Percentiles rank a stretch among this genome's conserved stretches.
These are phyloP conservation scores for Calycina marina DNA, from an alignment of 2,329 filamentous ascomycete genomes.

Conservation along the genomic window DNA sequence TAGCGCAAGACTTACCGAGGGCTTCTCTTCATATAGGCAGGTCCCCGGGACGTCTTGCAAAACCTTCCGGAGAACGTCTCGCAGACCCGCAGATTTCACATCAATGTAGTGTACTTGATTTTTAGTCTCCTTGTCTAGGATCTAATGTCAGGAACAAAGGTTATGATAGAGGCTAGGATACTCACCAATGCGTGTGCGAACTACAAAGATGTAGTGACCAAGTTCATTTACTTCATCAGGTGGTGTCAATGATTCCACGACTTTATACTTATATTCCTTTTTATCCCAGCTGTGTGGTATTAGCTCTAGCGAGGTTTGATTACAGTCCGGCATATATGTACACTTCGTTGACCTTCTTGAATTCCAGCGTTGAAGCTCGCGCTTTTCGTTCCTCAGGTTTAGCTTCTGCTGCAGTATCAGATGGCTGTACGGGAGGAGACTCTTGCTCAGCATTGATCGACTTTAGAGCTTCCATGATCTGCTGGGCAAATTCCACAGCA, in stretches of 20 bases:
- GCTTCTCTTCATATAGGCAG: slow-evolving; percentile 21
- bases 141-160: slow-evolving; percentile 1
- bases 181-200: slow-evolving; percentile 7
- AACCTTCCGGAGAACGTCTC: slow-evolving; percentile 21
- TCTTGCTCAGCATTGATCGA: slow-evolving; percentile 3
- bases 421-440: slow-evolving; percentile 7
- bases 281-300: slow-evolving; percentile 11
- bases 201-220: slow-evolving; percentile 11
- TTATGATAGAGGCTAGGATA: slow-evolving; percentile 2
- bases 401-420: no score
- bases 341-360: slow-evolving; percentile 9
- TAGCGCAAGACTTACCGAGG: slow-evolving; percentile 5
- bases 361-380: slow-evolving; percentile 10
- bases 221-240: slow-evolving; percentile 6
- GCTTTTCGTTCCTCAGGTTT: slow-evolving; percentile 5
- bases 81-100: slow-evolving; percentile 22
- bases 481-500: slow-evolving; percentile 1
- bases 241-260: slow-evolving; percentile 12
- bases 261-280: slow-evolving; percentile 20
- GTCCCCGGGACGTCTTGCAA: slow-evolving; percentile 20
- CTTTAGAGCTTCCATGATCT: background rate
- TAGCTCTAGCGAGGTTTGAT: slow-evolving; percentile 3
- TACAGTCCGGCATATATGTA: background rate
- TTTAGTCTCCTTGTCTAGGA: slow-evolving; percentile 9
- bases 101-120: slow-evolving; percentile 17